These are phyloP conservation scores for Syncephalis plumigaleata DNA, from an alignment of 371 early-diverging fungal genomes.

Conservation along the genomic window DNA sequence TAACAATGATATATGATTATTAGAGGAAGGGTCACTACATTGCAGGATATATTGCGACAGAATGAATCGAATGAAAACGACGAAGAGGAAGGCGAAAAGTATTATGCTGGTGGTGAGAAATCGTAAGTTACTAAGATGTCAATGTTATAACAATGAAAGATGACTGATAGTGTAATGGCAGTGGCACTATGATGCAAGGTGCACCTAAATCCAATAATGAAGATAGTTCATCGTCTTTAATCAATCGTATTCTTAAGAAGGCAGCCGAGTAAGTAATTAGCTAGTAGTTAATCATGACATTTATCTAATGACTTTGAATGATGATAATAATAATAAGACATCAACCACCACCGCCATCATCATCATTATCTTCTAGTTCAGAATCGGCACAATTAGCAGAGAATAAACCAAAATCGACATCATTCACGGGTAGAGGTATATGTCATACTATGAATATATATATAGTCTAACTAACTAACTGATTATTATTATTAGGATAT, in stretches of 20 bases:
- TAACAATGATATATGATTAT: too few species aligned
- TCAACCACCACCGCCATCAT: neutral
- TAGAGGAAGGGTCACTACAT: constrained; percentile 30
- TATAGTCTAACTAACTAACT: neutral
- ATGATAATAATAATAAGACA: neutral
- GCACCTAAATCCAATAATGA: constrained; percentile 25
- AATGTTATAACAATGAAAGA: too few species aligned
- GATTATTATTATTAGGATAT: too few species aligned
- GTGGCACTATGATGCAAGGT: constrained; percentile 52
- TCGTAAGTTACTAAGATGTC: constrained; percentile 32
- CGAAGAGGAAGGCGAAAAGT: constrained; percentile 46
- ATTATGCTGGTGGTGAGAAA: constrained; percentile 77
- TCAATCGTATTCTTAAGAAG: constrained; percentile 62
- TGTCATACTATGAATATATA: too few species aligned
- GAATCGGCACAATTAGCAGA: too few species aligned
- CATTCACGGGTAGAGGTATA: too few species aligned
- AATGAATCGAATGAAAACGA: constrained; percentile 27
- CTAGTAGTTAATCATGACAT: too few species aligned
- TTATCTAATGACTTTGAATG: neutral
- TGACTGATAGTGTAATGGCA: too few species aligned
- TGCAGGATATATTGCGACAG: constrained; percentile 27
- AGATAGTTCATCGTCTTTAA: constrained; percentile 28
- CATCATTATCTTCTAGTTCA: too few species aligned
- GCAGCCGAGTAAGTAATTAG: constrained; percentile 59
- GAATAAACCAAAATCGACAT: neutral